A percentile compares a stretch with the other conserved stretches of the same genome.
phyloP scores from a whole-genome alignment of 2,329 filamentous ascomycete species.

The Colletotrichum sp. region DNA sequence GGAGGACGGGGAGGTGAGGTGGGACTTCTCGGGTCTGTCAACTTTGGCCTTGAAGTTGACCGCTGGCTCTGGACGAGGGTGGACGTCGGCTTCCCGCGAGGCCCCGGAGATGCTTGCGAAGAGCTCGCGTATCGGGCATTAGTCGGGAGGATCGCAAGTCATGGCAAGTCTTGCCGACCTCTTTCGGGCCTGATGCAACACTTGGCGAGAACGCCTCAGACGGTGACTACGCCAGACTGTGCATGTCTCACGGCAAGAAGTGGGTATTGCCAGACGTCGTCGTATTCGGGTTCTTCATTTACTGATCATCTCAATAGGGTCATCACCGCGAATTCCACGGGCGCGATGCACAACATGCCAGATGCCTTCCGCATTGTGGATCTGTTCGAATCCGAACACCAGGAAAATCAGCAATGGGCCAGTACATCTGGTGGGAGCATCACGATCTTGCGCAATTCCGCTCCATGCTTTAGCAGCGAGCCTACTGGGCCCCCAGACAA shows the following conservation, averaged over 20 bases:
- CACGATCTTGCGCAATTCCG: neutral
- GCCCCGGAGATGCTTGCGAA: neutral
- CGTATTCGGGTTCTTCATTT: neutral
- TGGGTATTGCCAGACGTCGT: neutral
- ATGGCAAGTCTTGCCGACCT: neutral
- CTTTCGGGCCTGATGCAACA: neutral
- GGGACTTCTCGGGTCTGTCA: too few species aligned
- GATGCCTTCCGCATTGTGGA: neutral
- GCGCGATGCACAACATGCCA: too few species aligned
- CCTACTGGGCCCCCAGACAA: neutral
- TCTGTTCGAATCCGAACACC: neutral
- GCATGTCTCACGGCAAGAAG: neutral
- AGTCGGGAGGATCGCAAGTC: neutral
- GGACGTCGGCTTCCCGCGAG: too few species aligned
- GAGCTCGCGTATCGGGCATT: neutral
- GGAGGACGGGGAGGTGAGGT: neutral
- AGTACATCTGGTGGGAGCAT: rapidly evolving
- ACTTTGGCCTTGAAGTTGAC: too few species aligned
- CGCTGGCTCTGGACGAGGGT: too few species aligned
- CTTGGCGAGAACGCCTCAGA: neutral
- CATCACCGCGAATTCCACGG: neutral
- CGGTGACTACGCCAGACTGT: neutral
- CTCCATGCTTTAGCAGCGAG: too few species aligned
- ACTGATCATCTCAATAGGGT: neutral
- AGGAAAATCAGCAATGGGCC: too few species aligned